Evolutionary conservation across 805 yeast genomes (phyloP), one percentile per base, ranked within the genome.

Genomic region (Monosporozyma aerobia): DNA sequence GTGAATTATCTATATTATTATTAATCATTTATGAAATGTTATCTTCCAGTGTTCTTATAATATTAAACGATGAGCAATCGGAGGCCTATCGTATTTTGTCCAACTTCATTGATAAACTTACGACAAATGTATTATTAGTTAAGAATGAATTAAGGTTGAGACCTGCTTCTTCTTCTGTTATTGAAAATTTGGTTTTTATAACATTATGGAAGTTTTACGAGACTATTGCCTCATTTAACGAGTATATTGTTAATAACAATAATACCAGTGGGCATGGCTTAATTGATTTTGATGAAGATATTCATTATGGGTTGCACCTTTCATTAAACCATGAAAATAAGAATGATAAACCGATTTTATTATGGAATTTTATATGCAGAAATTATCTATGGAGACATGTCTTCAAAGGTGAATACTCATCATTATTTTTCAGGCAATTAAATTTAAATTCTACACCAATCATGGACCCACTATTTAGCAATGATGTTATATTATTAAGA

Each of bases 321-420:
- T 58, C 68, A 3, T 49, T 65, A 45, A 64, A 65, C 41, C 62
- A 60, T 46, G 69, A 65, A 49, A 54, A 56, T n/a, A 57, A 59
- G 27, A 54, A 63, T 51, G 59, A 59, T 27, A 37, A 52, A 16
- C 44, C 45, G 23, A 60, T 62, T 33, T 35, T 56, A 25, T 45
- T 61, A 19, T 65, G 68, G 68, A 64, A 65, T 48, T 63, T 60
- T 40, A 64, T 63, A 30, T 59, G 54, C 40, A 64, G 60, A 51
- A 62, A 62, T 47, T 65, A 65, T 46, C 59, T 60, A 41, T 62
- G 64, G 63, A 63, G 68, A 48, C 67, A 64, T 51, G 47, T 61
- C 23, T 57, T 59, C 27, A 61, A 56, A 33, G 69, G 69, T 47
- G 65, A 64, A 51, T 51, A 59, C 10, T 67, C 69, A 11, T 53